Evolutionary conservation across 2,329 filamentous ascomycete species (phyloP).

Genomic region (Boeremia lycopersici): DNA sequence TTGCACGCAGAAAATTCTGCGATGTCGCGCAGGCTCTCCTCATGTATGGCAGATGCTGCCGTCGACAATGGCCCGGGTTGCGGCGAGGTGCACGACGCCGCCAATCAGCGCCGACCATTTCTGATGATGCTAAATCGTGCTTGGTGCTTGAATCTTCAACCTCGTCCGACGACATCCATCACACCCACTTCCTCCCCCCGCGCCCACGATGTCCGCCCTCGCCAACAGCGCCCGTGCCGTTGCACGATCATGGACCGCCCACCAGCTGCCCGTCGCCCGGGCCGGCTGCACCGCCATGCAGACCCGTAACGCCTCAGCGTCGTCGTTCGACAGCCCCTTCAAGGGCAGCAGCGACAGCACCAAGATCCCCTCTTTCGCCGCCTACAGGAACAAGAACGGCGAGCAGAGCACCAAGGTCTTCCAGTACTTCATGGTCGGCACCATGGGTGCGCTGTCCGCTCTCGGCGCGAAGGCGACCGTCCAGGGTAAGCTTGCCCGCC

Average conservation of each 20-base stretch:
- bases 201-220: constrained; percentile 57
- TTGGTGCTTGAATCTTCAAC: constrained; percentile 22
- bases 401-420: constrained; percentile 83
- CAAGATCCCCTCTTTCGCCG: constrained; percentile 86
- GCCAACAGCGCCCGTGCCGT: constrained; percentile 54
- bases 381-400: constrained; percentile 76
- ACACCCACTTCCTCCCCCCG: constrained; percentile 32
- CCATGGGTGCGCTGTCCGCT: constrained; percentile 88
- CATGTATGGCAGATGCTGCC: not conserved
- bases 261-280: constrained; percentile 54
- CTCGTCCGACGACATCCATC: constrained; percentile 25
- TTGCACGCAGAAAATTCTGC: no score
- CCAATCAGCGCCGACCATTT: constrained; percentile 9
- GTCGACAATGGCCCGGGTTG: constrained; percentile 5
- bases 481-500: constrained; percentile 71
- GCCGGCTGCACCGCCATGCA: constrained; percentile 53
- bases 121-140: constrained; percentile 1
- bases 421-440: constrained; percentile 98
- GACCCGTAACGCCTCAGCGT: constrained; percentile 51
- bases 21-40: not conserved
- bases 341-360: constrained; percentile 56
- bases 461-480: constrained; percentile 97
- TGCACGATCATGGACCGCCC: constrained; percentile 54
- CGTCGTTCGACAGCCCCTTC: constrained; percentile 63
- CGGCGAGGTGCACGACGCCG: constrained; percentile 1